phyloP scores from a whole-genome alignment of 441 rosid genomes.

The Dalechampia spathulata region DNA sequence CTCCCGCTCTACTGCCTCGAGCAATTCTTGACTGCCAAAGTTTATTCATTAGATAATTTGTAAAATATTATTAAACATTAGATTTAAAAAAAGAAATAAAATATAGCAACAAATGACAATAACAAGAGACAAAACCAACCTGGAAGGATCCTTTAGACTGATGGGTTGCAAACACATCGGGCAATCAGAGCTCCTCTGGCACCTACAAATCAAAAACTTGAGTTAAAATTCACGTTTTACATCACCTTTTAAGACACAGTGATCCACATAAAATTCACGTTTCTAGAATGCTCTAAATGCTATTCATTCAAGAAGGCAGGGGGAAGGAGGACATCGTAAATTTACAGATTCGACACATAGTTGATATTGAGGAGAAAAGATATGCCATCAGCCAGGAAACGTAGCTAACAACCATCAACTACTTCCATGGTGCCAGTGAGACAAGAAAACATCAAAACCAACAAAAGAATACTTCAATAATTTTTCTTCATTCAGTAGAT shows the following conservation, averaged over 20 bases:
- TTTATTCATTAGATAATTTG: slow-evolving; percentile 3
- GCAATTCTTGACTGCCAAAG: slow-evolving; percentile 71
- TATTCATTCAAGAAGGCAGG: too few relatives aligned
- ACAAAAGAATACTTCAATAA: neutral
- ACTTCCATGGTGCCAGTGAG: too few relatives aligned
- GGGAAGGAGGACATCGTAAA: neutral
- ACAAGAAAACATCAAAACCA: neutral
- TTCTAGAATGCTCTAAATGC: too few relatives aligned
- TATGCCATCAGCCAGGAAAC: too few relatives aligned
- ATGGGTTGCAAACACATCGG: slow-evolving; percentile 90
- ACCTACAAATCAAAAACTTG: slow-evolving; percentile 36
- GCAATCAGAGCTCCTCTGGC: slow-evolving; percentile 94
- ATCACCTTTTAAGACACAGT: too few relatives aligned
- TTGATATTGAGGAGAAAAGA: too few relatives aligned
- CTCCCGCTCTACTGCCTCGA: slow-evolving; percentile 80
- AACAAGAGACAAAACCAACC: slow-evolving; percentile 31
- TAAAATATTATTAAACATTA: neutral
- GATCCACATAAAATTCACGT: too few relatives aligned
- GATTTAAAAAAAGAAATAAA: neutral
- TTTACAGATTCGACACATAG: neutral
- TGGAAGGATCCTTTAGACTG: slow-evolving; percentile 67
- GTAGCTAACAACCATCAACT: neutral
- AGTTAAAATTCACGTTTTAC: neutral
- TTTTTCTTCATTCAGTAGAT: neutral
- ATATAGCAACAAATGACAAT: neutral